These are phyloP conservation scores for Vachellia collinsii DNA, from an alignment of 306 rosid genomes.

Conservation along the genomic window DNA sequence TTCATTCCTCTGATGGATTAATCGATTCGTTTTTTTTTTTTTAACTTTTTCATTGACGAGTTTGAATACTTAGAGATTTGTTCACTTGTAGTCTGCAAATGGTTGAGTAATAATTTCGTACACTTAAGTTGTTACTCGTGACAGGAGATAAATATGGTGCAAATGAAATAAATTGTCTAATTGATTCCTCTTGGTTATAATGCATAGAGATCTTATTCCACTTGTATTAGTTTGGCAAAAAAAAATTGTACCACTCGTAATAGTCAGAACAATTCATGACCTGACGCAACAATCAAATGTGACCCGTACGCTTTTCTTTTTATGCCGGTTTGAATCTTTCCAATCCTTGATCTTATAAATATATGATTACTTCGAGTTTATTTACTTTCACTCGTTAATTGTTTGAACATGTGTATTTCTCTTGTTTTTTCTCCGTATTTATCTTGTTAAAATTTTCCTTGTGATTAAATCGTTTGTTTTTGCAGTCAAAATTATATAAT, in stretches of 20 bases:
- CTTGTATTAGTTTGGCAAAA: background rate
- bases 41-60: background rate
- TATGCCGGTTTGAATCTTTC: background rate
- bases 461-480: background rate
- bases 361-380: background rate
- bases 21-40: no score
- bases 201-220: background rate
- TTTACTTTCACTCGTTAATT: background rate
- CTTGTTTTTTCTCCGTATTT: background rate
- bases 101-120: background rate
- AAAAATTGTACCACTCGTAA: background rate
- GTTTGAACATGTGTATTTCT: background rate
- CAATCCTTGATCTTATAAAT: background rate
- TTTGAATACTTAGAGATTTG: background rate
- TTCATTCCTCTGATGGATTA: background rate
- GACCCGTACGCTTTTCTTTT: background rate
- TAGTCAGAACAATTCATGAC: background rate
- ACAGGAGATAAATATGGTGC: background rate
- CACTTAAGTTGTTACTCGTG: background rate
- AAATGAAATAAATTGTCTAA: background rate
- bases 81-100: background rate
- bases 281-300: background rate
- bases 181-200: background rate
- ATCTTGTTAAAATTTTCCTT: background rate
- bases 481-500: background rate